Base-by-base conservation (phyloP, 164 flowering plant genomes). In the Sedum album region DNA sequence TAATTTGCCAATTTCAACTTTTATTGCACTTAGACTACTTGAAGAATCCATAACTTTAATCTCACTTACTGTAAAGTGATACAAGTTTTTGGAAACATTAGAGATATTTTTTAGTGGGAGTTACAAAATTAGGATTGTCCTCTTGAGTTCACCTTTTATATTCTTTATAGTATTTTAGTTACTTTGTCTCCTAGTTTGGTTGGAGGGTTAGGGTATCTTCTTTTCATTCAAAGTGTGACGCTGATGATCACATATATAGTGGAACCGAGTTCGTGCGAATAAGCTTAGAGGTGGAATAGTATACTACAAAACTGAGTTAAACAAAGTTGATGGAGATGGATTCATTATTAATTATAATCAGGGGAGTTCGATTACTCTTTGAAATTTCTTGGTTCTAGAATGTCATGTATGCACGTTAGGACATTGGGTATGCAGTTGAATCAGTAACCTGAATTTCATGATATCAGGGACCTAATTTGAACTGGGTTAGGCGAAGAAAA, bases 321-420 rank as follows among this genome's bases (percentile, higher is more conserved):
- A 57, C 62, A 57, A 14, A 57, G 60, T 2, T 13, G 4, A 25
- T 55, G 60, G 31, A 4, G 5, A 44, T 44, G 48, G 48, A 44
- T 2, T 28, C n/a, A n/a, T n/a, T n/a, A n/a, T n/a, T 28, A 28
- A 28, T 26, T 57, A 57, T 57, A 26, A 20, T 57, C 33, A 11
- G 6, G 1, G 62, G 15, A 57, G 33, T 28, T 44, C 13, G 62
- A 26, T 28, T 33, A 57, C 62, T 26, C 31, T 57, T 28, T 28
- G 33, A 57, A 57, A 33, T 26, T 57, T 57, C 62, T 28, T 28
- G 20, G 33, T 57, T 57, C 62, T 57, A 26, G 35, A 57, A 57
- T 28, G 33, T 57, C 33, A 57, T 57, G 33, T 57, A 1, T 11
- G 62, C 33, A 57, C 33, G n/a, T 18, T 15, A 46, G 51, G 51